These are phyloP conservation scores for Yamadazyma spencermartinsiae DNA, from an alignment of 1,139 yeast species.

Conservation along the genomic window DNA sequence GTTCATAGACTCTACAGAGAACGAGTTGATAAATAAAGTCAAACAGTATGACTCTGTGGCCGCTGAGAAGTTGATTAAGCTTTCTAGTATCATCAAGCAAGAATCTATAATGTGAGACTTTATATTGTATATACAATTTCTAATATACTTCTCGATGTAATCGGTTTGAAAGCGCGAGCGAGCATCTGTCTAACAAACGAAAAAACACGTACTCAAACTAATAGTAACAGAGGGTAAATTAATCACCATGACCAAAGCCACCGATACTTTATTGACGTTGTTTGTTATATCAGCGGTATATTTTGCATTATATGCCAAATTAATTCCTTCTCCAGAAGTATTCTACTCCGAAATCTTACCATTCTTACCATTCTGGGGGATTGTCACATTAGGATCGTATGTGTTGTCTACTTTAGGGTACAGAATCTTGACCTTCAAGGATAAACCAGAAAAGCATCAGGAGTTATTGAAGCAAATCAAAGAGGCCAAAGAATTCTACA, in stretches of 20 bases:
- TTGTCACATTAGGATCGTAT: constrained; percentile 70
- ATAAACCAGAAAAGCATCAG: constrained; percentile 67
- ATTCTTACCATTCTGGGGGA: constrained; percentile 67
- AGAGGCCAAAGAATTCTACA: constrained; percentile 64
- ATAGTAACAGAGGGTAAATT: neutral
- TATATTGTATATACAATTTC: neutral
- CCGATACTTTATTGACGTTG: constrained; percentile 53
- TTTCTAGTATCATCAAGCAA: constrained; percentile 52
- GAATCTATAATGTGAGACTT: constrained; percentile 24
- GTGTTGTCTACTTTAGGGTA: constrained; percentile 72
- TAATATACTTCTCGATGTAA: too few species aligned
- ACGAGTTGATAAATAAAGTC: constrained; percentile 27
- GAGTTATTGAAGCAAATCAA: constrained; percentile 65
- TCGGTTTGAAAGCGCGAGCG: too few species aligned
- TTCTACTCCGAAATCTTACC: constrained; percentile 62
- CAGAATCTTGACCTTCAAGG: constrained; percentile 71
- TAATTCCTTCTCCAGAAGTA: constrained; percentile 54
- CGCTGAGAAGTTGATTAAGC: constrained; percentile 36
- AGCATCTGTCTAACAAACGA: neutral
- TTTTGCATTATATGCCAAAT: constrained; percentile 52
- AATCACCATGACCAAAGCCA: constrained; percentile 64
- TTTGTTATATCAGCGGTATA: constrained; percentile 54
- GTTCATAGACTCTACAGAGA: constrained; percentile 12
- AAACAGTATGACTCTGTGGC: constrained; percentile 35
- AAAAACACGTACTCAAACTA: constrained; percentile 5